Evolutionary conservation across 192 early-diverging fungal species (phyloP), one percentile per base, ranked within the genome.

Genomic region (Podila horticola): DNA sequence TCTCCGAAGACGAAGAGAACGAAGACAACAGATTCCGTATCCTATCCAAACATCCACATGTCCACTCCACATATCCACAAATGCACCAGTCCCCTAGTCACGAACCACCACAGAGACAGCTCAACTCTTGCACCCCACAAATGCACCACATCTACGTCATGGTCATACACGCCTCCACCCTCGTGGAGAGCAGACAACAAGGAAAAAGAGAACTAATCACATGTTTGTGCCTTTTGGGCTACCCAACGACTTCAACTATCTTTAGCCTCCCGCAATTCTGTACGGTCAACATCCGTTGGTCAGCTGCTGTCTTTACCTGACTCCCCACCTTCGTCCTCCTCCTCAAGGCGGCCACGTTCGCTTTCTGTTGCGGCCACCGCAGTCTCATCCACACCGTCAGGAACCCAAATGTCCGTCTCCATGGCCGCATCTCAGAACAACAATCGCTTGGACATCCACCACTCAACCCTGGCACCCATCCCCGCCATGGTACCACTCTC

Each of bases 381-480:
- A 2, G 36, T 77, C 49, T 71, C 75, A 10, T 72, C 59, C 17
- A 79, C 75, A 1, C 71, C 75, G 4, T 58, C 75, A 6, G 75
- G 75, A 5, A 59, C 70, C 28, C 75, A 67, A 28, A 49, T 79
- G 50, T 79, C 69, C n/a, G 64, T 79, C 26, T 79, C 75, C 36
- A 71, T 79, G 65, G 71, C 75, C 8, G 59, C 75, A 13, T 71
- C 75, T 10, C 58, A 64, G 33, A 65, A 72, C 33, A 72, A 67
- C 50, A 72, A 59, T 50, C 75, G 69, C 22, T 30, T 79, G 29
- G 70, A 71, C 22, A 79, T 79, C 26, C 70, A 59, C 38, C 75
- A 79, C 65, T 79, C 26, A 33, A 48, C 15, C 66, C 34, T 22
- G 58, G 61, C 11, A 26, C 63, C 28, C 38, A 64, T 22, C 15